Base-by-base conservation (phyloP, 495 filamentous ascomycete genomes). In the Polyplosphaeria fusca region DNA sequence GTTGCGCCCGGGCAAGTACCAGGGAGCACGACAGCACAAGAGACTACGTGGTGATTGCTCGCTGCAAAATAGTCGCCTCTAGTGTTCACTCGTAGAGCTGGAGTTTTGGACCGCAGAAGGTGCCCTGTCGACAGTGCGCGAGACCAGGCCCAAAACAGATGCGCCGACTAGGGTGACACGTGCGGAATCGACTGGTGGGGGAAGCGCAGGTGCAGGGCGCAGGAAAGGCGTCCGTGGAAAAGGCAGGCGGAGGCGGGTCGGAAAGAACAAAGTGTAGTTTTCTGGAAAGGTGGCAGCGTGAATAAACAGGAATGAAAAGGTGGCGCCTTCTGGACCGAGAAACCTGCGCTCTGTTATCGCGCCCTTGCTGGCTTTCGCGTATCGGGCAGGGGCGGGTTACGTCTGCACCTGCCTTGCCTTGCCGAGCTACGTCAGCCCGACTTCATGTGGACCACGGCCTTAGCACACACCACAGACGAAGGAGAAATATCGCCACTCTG, bases 151-250 rank as follows among this genome's bases (percentile, higher is more conserved):
- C 39, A n/a, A n/a, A n/a, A n/a, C n/a, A n/a, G n/a, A n/a, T n/a
- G n/a, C n/a, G n/a, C n/a, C 12, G 44, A 47, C 44, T 2, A 19
- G 55, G 46, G 28, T 58, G 25, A 27, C 55, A 58, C 47, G 55
- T 58, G 55, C 47, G 35, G 26, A 23, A 13, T 11, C 26, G 45
- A 58, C 38, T 32, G 39, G 47, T 35, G 14, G 30, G 30, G 30
- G 7, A 35, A 14, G 30, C 30, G 7, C 7, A 35, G 30, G 7
- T 35, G 30, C 14, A 14, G 30, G 14, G 14, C 14, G 30, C 30
- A 35, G 30, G 30, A 7, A 14, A 35, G 30, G 7, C 7, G 7
- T 7, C 30, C 14, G 30, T 7, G 7, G 14, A 35, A 35, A 35
- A 35, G 14, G 7, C 14, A 7, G 30, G 30, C 14, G 30, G 7